These are phyloP conservation scores for Penicillium cataractarum DNA, from an alignment of 495 filamentous ascomycete species.

Conservation along the genomic window DNA sequence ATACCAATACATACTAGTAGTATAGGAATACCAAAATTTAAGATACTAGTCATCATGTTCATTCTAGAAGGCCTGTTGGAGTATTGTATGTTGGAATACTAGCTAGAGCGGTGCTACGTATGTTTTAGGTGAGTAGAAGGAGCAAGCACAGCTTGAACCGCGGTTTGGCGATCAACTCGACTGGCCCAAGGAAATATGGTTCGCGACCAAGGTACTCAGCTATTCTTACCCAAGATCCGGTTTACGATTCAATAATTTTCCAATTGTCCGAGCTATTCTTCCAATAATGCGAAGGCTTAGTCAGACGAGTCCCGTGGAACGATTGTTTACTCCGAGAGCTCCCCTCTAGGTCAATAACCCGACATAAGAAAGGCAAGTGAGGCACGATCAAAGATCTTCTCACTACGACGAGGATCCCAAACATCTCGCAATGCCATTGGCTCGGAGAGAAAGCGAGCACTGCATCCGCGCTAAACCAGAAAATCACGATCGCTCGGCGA, in stretches of 20 bases:
- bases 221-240: not conserved
- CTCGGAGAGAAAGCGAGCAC: not conserved
- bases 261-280: too few species aligned
- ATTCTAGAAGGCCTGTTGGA: not conserved
- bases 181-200: not conserved
- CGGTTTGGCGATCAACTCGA: not conserved
- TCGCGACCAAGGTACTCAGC: not conserved
- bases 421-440: not conserved
- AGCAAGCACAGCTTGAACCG: not conserved
- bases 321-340: not conserved
- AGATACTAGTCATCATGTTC: not conserved
- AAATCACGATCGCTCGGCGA: not conserved
- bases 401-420: not conserved
- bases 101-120: not conserved
- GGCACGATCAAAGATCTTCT: not conserved
- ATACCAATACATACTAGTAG: not conserved
- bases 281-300: not conserved
- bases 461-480: constrained; percentile 4
- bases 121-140: not conserved
- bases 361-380: not conserved
- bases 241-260: not conserved
- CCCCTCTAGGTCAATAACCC: not conserved
- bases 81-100: not conserved
- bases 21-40: not conserved
- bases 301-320: not conserved